Evolutionary conservation across 1,284 basidiomycete species (phyloP), one percentile per base, ranked within the genome.

Genomic region (Singerocomus rubriflavus): DNA sequence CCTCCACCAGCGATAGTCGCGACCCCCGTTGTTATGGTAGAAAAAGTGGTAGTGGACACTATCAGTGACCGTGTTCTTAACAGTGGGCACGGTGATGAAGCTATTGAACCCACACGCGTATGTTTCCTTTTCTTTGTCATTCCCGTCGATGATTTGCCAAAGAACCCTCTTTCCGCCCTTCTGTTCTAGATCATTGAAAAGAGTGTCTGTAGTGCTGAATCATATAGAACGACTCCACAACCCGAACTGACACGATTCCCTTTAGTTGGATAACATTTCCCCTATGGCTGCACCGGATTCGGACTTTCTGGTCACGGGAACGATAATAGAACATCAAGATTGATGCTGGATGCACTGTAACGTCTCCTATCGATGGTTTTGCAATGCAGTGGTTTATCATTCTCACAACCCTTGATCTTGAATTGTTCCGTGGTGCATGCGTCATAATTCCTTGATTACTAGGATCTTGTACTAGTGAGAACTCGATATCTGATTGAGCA

Each of bases 221-320:
- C 16, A 31, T 44, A 35, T n/a, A 21, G 5, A 37, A 12, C 16
- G 6, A 9, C 26, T 9, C 6, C 33, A n/a, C 53, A 48, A 8
- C 39, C 51, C 31, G 56, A 50, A 50, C 55, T 58, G 40, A 63
- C 62, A 38, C 64, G 52, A 51, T 67, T 68, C 57, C 63, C 69
- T 38, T 53, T 57, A 0, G 41, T 57, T 29, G 67, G 76, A 73
- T 77, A 71, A 72, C 71, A 70, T 55, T 56, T 50, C 64, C 56
- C 51, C 30, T n/a, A 16, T 10, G 51, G 59, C 55, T 46, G 6
- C n/a, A 16, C 17, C 21, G 21, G 21, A 21, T 21, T 21, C 21
- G 21, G 21, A 21, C 21, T 21, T 21, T 21, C 2, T 21, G 21
- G 21, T 21, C 4, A 4, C 21, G 21, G 21, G 21, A 2, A 21